Evolutionary conservation across 2,329 filamentous ascomycete genomes (phyloP), one percentile per base, ranked within the genome.

Genomic region (Colletotrichum liriopes): DNA sequence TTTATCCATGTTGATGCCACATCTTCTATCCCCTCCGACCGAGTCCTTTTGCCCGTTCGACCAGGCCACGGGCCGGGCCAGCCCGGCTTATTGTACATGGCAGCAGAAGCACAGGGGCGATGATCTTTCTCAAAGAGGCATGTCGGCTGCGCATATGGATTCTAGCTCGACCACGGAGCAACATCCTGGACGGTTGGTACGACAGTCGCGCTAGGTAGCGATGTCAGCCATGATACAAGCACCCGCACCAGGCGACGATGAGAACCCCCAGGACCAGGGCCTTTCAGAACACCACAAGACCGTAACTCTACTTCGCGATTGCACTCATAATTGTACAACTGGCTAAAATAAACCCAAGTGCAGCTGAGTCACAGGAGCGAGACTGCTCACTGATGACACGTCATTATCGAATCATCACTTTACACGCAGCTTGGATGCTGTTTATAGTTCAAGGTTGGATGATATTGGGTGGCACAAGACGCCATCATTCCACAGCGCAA

Each of bases 31-130:
- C 43, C 29, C 18, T 32, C 26, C 14, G 45, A 14, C 56, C 37
- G 56, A 52, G 35, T 56, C 35, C 35, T 52, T 67, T 63, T 54
- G 16, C 45, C 70, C 52, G 32, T 43, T 45, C 37, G 59, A 65
- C 39, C 45, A 69, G 39, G 16, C 45, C 47, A 47, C 70, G 65
- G 70, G 45, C 60, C 70, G 65, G 70, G n/a, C 70, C 70, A 59
- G 65, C 65, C 65, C 70, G 65, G 70, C 70, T 72, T 72, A 70
- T 51, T 58, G 35, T 45, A 12, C 58, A 52, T 26, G 35, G 20
- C 58, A 56, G 54, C 32, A 58, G 52, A 59, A 41, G 58, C 35
- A 59, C 51, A 39, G 59, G 49, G 52, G 47, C 32, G 47, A 70
- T 41, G 43, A 68, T 60, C 47, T 60, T 69, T 12, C 54, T 65